Evolutionary conservation across 371 early-diverging fungal genomes (phyloP).

Genomic region (Apophysomyces sp.): DNA sequence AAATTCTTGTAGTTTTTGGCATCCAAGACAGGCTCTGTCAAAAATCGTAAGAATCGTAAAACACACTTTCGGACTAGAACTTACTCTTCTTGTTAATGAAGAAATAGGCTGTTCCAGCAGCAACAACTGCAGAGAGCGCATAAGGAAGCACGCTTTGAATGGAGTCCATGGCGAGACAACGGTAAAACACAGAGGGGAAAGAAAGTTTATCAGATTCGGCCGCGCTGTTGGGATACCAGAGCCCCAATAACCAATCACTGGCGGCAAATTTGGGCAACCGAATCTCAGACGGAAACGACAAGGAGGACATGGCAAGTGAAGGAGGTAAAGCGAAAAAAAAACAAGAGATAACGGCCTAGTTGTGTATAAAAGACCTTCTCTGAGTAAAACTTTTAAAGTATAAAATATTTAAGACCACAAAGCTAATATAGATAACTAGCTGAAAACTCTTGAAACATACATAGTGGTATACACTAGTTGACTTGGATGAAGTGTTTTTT

Average conservation of each 20-base stretch:
- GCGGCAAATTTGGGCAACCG: background rate
- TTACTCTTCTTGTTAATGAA: slow-evolving; percentile 22
- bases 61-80: background rate
- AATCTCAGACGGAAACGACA: background rate
- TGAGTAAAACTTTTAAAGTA: background rate
- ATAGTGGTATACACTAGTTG: too few relatives aligned
- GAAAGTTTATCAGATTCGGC: slow-evolving; percentile 1
- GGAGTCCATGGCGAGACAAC: slow-evolving; percentile 11
- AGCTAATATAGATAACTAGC: background rate
- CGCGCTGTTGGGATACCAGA: background rate
- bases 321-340: background rate
- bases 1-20: slow-evolving; percentile 81
- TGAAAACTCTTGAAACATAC: background rate
- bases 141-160: slow-evolving; percentile 15
- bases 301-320: background rate
- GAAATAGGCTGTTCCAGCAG: slow-evolving; percentile 17
- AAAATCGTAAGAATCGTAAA: background rate
- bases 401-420: background rate
- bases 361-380: too few relatives aligned
- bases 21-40: slow-evolving; percentile 50
- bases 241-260: background rate
- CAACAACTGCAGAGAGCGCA: slow-evolving; percentile 16
- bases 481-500: too few relatives aligned
- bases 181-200: background rate
- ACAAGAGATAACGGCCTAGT: too few relatives aligned